Conservation (phyloP, 257 asterid genomes). For the Ajuga chamaepitys region DNA sequence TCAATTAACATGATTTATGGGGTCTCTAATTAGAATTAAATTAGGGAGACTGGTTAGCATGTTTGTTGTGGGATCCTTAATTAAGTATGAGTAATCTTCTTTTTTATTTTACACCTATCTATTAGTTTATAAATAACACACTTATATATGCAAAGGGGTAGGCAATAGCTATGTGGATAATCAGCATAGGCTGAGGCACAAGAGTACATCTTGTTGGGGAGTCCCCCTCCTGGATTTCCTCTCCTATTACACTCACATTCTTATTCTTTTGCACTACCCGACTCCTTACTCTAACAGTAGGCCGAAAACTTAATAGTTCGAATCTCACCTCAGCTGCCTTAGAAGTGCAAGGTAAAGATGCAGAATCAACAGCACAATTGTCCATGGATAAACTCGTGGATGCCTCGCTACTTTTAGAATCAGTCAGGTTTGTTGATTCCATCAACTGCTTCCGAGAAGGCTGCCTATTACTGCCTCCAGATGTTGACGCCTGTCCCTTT, state of each 20-base stretch:
- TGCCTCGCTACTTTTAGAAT: conserved; percentile 61
- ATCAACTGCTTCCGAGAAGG: conserved; percentile 56
- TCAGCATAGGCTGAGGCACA: too few relatives aligned
- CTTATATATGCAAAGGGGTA: too few relatives aligned
- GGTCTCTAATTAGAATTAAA: too few relatives aligned
- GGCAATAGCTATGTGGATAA: too few relatives aligned
- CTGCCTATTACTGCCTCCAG: conserved; percentile 52
- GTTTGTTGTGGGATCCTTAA: too few relatives aligned
- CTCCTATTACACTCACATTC: not conserved
- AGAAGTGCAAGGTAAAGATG: conserved; percentile 67
- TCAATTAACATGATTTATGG: too few relatives aligned
- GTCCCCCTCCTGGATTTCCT: too few relatives aligned
- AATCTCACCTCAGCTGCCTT: conserved; percentile 57
- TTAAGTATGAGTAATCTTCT: too few relatives aligned
- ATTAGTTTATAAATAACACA: too few relatives aligned
- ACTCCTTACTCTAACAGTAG: not conserved
- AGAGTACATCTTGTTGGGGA: too few relatives aligned
- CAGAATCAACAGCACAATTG: conserved; percentile 51
- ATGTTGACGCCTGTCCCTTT: conserved; percentile 44
- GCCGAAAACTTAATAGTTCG: not conserved
- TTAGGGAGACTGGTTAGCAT: too few relatives aligned
- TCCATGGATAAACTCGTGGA: conserved; percentile 49
- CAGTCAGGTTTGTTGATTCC: conserved; percentile 48
- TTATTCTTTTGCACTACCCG: not conserved
- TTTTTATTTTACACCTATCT: too few relatives aligned